Percentiles rank a stretch among this genome's conserved stretches.
Conservation (phyloP, 1,284 basidiomycete genomes). For the Tilletia indica region DNA sequence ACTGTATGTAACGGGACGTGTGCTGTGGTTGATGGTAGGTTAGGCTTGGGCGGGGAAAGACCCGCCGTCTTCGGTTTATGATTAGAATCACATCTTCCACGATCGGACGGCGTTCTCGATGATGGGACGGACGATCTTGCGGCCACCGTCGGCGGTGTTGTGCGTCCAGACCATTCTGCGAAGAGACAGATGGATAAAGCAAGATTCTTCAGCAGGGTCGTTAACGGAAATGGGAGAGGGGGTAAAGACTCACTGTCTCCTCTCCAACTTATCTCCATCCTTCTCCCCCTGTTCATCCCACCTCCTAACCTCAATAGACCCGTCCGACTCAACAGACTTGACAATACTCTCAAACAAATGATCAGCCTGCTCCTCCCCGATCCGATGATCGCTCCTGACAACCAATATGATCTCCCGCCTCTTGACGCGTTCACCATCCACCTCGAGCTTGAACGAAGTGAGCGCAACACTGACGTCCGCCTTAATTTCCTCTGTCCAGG, state of each 20-base stretch:
- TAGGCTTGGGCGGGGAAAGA: too few species aligned
- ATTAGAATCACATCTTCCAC: conserved; percentile 24
- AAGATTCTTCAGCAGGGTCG: not conserved
- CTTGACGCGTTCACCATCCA: not conserved
- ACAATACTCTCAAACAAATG: conserved; percentile 33
- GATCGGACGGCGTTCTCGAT: conserved; percentile 41
- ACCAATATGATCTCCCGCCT: conserved; percentile 40
- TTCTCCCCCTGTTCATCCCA: not conserved
- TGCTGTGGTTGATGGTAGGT: too few species aligned
- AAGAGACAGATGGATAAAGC: not conserved
- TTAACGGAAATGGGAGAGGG: not conserved
- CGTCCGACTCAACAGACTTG: conserved; percentile 24
- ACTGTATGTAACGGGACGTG: too few species aligned
- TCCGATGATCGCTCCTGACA: conserved; percentile 32
- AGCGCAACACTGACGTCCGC: conserved; percentile 41
- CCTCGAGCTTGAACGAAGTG: conserved; percentile 37
- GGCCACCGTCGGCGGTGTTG: conserved; percentile 27
- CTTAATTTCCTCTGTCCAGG: conserved; percentile 43
- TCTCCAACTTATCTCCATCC: conserved; percentile 11
- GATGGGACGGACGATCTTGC: conserved; percentile 45
- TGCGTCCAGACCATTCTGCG: conserved; percentile 41
- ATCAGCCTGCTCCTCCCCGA: conserved; percentile 34
- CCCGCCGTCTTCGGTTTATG: too few species aligned
- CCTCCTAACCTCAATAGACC: conserved; percentile 26
- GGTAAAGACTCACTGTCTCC: conserved; percentile 21